Base-by-base conservation (phyloP, 164 flowering plant species). In the Stephania yunnanensis region DNA sequence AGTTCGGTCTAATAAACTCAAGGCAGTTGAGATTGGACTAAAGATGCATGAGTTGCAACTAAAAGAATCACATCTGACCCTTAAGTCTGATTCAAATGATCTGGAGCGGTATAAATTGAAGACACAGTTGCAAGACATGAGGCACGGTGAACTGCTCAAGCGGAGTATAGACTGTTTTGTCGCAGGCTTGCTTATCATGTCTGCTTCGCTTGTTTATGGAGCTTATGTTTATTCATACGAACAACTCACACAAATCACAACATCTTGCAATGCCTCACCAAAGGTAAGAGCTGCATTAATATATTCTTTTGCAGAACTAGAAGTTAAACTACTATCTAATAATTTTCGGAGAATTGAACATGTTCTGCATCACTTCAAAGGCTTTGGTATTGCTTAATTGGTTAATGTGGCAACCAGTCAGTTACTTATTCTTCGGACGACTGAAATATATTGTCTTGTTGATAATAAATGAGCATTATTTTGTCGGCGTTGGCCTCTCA, bases 1-100 rank as follows among this genome's bases (percentile, higher is more conserved):
- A 79, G 74, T 86, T 15, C 96, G 97, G 75, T 87, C 92, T 19
- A 95, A 95, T 80, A 89, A 93, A 72, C 92, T 95, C 30, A 95
- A 91, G 85, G 45, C 82, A 63, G 70, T 86, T 76, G 92, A 93
- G 87, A 84, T 95, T 69, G 82, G 87, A 73, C 91, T 95, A 65
- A 73, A 66, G 22, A 84, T 91, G 90, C 83, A 80, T 78, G 86
- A 81, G 65, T 75, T 95, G 85, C 84, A 86, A 76, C 76, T 91
- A 79, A 87, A 92, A 79, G 89, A 90, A 84, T 81, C 83, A 53
- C 82, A 91, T 74, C 73, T 95, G 63, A 86, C 85, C 61, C 85
- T 93, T 68, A 80, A 77, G 68, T 83, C 82, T 45, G 88, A 87
- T 78, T 80, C 89, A 68, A 93, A 93, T 80, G 36, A 58, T 12